Percentiles rank a stretch among this genome's conserved stretches.
Conservation (phyloP, 1,139 yeast species). For the Suhomyces anneliseae region DNA sequence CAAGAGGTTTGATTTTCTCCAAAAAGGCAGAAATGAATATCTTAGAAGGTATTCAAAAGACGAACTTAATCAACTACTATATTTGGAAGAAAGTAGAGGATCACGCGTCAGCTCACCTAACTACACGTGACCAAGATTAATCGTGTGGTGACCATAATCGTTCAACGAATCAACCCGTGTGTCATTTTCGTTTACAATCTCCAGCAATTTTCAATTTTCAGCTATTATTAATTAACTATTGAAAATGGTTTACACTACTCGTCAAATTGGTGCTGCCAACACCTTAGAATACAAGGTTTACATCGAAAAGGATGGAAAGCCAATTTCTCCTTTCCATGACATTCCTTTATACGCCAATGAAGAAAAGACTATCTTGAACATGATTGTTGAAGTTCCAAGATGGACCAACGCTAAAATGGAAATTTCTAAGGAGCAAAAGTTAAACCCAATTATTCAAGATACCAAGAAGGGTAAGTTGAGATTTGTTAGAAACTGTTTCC, state of each 20-base stretch:
- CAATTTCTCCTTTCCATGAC: conserved; percentile 84
- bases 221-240: background rate
- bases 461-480: conserved; percentile 86
- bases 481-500: conserved; percentile 89
- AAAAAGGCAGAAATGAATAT: conserved; percentile 64
- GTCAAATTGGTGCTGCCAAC: conserved; percentile 91
- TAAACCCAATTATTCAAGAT: conserved; percentile 93
- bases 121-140: conserved; percentile 6
- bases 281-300: conserved; percentile 87
- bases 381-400: conserved; percentile 94
- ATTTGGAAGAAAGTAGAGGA: conserved; percentile 13
- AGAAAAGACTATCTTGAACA: conserved; percentile 66
- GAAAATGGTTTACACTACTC: conserved; percentile 65
- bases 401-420: conserved; percentile 96
- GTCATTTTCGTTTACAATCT: background rate
- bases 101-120: conserved; percentile 3
- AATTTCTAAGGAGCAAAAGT: conserved; percentile 67
- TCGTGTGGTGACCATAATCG: background rate
- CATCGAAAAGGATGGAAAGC: conserved; percentile 56
- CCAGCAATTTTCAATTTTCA: background rate
- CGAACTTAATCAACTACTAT: conserved; percentile 10
- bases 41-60: conserved; percentile 10
- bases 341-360: conserved; percentile 73
- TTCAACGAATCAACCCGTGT: background rate
- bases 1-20: conserved; percentile 51